Percentiles rank a stretch among this genome's conserved stretches.
Evolutionary conservation across 306 rosid genomes (phyloP).

Genomic region (Purshia tridentata): DNA sequence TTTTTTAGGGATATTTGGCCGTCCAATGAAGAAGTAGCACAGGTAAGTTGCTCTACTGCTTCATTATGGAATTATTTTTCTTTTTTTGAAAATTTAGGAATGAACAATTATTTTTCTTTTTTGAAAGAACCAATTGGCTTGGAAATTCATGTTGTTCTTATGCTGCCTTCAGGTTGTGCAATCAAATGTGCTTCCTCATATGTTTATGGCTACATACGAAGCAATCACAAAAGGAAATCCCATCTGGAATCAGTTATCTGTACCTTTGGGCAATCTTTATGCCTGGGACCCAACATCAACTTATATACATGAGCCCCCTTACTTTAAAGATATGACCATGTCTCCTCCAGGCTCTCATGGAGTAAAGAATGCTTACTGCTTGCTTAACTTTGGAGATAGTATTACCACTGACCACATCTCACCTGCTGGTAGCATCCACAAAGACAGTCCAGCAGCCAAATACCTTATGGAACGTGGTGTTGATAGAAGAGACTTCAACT

Average conservation of each 20-base stretch:
- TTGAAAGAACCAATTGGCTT: not conserved
- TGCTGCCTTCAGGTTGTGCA: slow-evolving; percentile 71
- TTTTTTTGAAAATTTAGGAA: not conserved
- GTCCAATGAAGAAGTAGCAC: slow-evolving; percentile 77
- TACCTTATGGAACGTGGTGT: slow-evolving; percentile 86
- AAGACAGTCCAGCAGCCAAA: slow-evolving; percentile 90
- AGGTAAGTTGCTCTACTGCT: slow-evolving; percentile 44
- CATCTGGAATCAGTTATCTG: slow-evolving; percentile 85
- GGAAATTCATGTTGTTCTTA: slow-evolving; percentile 17
- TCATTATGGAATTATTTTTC: slow-evolving; percentile 15
- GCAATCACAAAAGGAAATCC: slow-evolving; percentile 92
- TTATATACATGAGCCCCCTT: slow-evolving; percentile 90
- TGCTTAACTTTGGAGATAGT: slow-evolving; percentile 97
- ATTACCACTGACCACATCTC: slow-evolving; percentile 98
- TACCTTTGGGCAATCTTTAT: slow-evolving; percentile 81
- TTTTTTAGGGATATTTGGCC: slow-evolving; percentile 95
- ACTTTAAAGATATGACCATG: slow-evolving; percentile 87
- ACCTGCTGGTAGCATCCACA: slow-evolving; percentile 99
- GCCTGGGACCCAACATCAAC: slow-evolving; percentile 88
- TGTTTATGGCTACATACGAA: slow-evolving; percentile 87
- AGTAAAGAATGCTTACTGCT: slow-evolving; percentile 75
- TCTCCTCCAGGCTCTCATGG: slow-evolving; percentile 91
- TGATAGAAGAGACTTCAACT: slow-evolving; percentile 89
- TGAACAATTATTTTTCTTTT: not conserved
- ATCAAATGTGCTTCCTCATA: slow-evolving; percentile 86